These are phyloP conservation scores for cucumber (Cucumis sativus) DNA, from an alignment of 306 rosid genomes.

Conservation along the genomic window DNA sequence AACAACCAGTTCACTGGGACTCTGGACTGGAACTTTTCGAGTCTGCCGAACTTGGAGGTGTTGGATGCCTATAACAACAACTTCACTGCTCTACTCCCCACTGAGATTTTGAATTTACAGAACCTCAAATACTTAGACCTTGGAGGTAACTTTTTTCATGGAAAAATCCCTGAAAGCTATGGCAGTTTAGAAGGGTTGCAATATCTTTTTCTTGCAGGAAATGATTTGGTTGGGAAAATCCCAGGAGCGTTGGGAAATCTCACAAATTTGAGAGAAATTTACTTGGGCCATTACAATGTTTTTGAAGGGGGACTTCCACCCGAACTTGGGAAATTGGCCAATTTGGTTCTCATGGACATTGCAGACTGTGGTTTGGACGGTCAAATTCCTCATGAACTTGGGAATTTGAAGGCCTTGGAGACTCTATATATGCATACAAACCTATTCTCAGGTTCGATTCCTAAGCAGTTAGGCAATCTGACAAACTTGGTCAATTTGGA, in stretches of 20 bases:
- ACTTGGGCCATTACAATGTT: slow-evolving; percentile 63
- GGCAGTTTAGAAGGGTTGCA: slow-evolving; percentile 40
- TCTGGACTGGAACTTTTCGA: slow-evolving; percentile 50
- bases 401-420: slow-evolving; percentile 45
- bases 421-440: slow-evolving; percentile 65
- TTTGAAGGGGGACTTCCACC: slow-evolving; percentile 71
- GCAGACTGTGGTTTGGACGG: slow-evolving; percentile 59
- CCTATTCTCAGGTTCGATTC: slow-evolving; percentile 56
- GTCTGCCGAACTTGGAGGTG: slow-evolving; percentile 41
- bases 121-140: slow-evolving; percentile 60
- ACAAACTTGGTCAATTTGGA: slow-evolving; percentile 46
- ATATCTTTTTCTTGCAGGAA: slow-evolving; percentile 66
- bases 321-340: slow-evolving; percentile 49
- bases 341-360: slow-evolving; percentile 59
- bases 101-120: slow-evolving; percentile 28
- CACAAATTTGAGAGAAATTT: slow-evolving; percentile 40
- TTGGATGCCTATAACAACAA: slow-evolving; percentile 67
- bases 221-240: slow-evolving; percentile 54
- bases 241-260: slow-evolving; percentile 72
- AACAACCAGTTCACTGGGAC: slow-evolving; percentile 51
- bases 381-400: slow-evolving; percentile 55
- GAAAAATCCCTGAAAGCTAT: slow-evolving; percentile 48
- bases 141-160: slow-evolving; percentile 63
- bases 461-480: slow-evolving; percentile 56
- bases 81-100: slow-evolving; percentile 58